Evolutionary conservation across 345 rosid genomes (phyloP), one percentile per base, ranked within the genome.

Genomic region (Diplotaxis tenuifolia): DNA sequence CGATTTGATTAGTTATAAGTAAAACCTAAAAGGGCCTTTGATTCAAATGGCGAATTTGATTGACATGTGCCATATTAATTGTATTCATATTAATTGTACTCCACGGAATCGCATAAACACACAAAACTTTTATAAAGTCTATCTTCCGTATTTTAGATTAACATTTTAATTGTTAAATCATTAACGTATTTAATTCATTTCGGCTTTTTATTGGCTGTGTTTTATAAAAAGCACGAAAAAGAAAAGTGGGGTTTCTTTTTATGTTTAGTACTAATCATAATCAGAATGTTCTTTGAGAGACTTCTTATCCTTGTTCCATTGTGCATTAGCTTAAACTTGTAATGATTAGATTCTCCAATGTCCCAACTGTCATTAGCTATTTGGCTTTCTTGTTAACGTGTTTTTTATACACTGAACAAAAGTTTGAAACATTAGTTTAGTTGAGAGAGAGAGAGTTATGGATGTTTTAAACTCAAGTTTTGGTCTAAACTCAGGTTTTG

Each of bases 211-310:
- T 64, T 71, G 76, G 80, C 15, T 8, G 67, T 49, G 4, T 29
- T 40, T 21, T 2, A 25, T 36, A 40, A 11, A 3, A 66, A 68
- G n/a, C n/a, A 10, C 27, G 6, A 10, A n/a, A 61, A 64, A n/a
- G 4, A 77, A 76, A 77, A 71, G 76, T 58, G 68, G 45, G 67
- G 75, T 65, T 72, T 34, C 72, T 77, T 71, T 71, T 49, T 53
- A 53, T 55, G 74, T 69, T 76, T 36, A 23, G 68, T 65, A 60
- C 50, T 65, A 71, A 77, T 77, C 80, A 77, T 77, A 71, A 77
- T 77, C 73, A 71, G 76, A 71, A 77, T 77, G 80, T 77, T 71
- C 80, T 59, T 66, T 71, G 72, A 65, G 50, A 50, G 76, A 59
- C 73, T 55, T 73, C 71, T 58, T 77, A 71, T 71, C 73, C 57